Evolutionary conservation across 2,329 filamentous ascomycete species (phyloP).

Genomic region (Triangularia setosa): DNA sequence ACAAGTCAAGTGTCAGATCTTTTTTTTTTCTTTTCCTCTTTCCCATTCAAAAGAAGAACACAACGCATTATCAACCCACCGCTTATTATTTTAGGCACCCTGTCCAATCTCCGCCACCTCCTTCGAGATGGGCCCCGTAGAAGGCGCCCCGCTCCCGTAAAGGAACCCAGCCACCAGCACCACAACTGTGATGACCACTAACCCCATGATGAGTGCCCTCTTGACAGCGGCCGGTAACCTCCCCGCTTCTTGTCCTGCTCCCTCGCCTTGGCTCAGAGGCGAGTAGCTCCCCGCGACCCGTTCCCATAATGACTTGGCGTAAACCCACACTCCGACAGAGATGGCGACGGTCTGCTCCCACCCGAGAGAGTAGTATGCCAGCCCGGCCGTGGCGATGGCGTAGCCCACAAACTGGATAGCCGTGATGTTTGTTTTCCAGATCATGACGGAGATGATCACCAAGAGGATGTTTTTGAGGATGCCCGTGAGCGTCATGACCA

Average conservation of each 20-base stretch:
- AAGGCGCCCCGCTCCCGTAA: constrained; percentile 12
- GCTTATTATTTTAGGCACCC: too few species aligned
- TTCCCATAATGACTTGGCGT: constrained; percentile 20
- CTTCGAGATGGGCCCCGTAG: neutral
- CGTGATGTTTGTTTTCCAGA: constrained; percentile 72
- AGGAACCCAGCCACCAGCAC: constrained; percentile 23
- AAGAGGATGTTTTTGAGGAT: constrained; percentile 87
- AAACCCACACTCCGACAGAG: constrained; percentile 16
- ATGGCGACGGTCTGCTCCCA: constrained; percentile 31
- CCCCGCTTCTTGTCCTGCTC: constrained; percentile 7
- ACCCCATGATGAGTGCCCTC: constrained; percentile 20
- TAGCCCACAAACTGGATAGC: constrained; percentile 74
- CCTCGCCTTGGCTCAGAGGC: neutral
- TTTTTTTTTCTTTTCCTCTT: neutral
- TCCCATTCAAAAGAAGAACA: neutral
- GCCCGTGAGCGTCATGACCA: constrained; percentile 80
- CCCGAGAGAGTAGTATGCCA: constrained; percentile 48
- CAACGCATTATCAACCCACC: neutral
- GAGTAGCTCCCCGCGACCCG: neutral
- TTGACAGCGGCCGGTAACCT: constrained; percentile 24
- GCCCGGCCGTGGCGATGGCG: constrained; percentile 57
- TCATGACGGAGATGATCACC: constrained; percentile 69
- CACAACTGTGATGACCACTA: constrained; percentile 17
- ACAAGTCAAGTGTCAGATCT: neutral
- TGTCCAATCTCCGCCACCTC: constrained; percentile 2